Evolutionary conservation across 2,329 filamentous ascomycete species (phyloP).

Genomic region (Zymoseptoria tritici): DNA sequence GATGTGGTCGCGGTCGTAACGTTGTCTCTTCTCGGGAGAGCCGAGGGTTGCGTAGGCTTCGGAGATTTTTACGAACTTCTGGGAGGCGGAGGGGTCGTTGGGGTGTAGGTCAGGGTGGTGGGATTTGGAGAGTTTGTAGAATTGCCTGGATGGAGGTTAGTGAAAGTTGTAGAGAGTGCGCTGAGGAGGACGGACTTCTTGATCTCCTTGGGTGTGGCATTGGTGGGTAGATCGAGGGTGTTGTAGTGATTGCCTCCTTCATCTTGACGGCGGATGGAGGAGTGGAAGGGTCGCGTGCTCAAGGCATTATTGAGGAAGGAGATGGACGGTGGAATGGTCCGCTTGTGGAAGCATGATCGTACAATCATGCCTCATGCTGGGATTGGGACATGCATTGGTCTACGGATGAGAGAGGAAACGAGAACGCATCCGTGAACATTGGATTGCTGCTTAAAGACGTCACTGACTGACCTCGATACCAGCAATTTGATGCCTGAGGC

Average conservation of each 20-base stretch:
- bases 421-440: not conserved
- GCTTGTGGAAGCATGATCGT: slow-evolving; percentile 23
- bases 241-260: slow-evolving; percentile 64
- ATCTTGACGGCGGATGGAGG: slow-evolving; percentile 11
- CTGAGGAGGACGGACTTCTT: slow-evolving; percentile 65
- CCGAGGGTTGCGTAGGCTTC: slow-evolving; percentile 29
- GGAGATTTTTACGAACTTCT: slow-evolving; percentile 52
- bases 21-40: slow-evolving; percentile 62
- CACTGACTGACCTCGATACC: not conserved
- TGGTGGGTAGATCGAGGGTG: slow-evolving; percentile 61
- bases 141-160: slow-evolving; percentile 39
- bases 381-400: not conserved
- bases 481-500: not conserved
- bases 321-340: slow-evolving; percentile 16
- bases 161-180: not conserved
- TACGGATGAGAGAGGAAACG: not conserved
- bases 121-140: slow-evolving; percentile 83
- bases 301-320: not conserved
- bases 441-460: not conserved
- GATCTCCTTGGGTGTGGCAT: slow-evolving; percentile 67
- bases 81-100: slow-evolving; percentile 60
- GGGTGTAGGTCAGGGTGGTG: slow-evolving; percentile 92
- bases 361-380: slow-evolving; percentile 24
- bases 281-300: slow-evolving; percentile 17
- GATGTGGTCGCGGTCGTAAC: slow-evolving; percentile 69